Evolutionary conservation across 495 filamentous ascomycete genomes (phyloP), one percentile per base, ranked within the genome.

Genomic region (Xanthoparmelia taractica): DNA sequence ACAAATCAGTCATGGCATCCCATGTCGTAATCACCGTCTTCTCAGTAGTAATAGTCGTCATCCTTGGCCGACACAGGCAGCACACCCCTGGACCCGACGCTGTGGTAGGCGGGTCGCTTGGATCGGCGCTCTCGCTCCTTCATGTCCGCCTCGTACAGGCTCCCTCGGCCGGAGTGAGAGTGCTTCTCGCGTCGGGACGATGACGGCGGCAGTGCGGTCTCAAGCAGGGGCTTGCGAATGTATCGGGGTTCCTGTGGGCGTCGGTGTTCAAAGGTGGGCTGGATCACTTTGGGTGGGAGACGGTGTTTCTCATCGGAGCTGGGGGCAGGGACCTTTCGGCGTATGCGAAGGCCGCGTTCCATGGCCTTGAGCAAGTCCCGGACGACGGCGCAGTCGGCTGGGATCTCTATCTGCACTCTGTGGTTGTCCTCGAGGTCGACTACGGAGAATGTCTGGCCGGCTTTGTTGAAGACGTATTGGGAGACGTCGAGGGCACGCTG

Each of bases 401-500:
- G 80, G 29, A 83, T 77, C 68, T 81, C 79, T 60, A 84, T 74
- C 8, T 80, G 73, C 11, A 73, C 77, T 0, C 72, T 67, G 0
- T 61, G 55, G 60, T 77, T 72, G 69, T 73, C 73, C 31, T 82
- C 79, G 18, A 70, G 72, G 70, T 81, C 80, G 58, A 81, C 72
- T 15, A 72, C 72, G 0, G 81, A 82, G 67, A 73, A 80, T 52
- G 77, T 69, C 60, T 77, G 78, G 41, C 78, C 76, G 45, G 74
- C 74, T 65, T 76, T 73, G 65, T 73, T 74, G 73, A 80, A 78
- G 31, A 83, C 65, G 63, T 83, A 82, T 23, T 75, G 70, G 63
- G 73, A 71, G n/a, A 84, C 77, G 65, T 78, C 74, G 58, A 69
- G 57, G 57, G 81, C 81, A 45, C 74, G 73, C 54, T 68, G 68